These are phyloP conservation scores for Erythrobasidium yunnanense DNA, from an alignment of 768 basidiomycete species.

Conservation along the genomic window DNA sequence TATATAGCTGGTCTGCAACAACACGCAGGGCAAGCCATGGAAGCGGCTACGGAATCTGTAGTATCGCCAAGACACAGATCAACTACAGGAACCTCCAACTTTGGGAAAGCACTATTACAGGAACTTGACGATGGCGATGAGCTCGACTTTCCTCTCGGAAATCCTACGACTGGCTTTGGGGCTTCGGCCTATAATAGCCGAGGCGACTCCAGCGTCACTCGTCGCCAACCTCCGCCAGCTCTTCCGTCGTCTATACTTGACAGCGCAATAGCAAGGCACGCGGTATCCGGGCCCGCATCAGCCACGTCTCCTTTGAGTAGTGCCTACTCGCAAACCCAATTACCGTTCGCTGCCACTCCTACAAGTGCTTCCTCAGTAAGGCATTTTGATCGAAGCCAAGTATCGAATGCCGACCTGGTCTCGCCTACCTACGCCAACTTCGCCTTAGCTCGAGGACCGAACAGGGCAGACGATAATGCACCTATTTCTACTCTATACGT, in stretches of 20 bases:
- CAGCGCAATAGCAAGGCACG: background rate
- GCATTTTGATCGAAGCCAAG: too few species aligned
- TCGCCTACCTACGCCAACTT: conserved; percentile 12
- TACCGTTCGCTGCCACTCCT: too few species aligned
- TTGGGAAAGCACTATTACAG: conserved; percentile 14
- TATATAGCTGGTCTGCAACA: too few species aligned
- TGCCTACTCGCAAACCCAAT: too few species aligned
- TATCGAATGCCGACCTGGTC: too few species aligned
- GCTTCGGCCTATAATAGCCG: background rate
- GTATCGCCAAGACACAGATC: background rate
- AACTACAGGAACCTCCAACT: background rate
- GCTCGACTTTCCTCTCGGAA: background rate
- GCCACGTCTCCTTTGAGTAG: background rate
- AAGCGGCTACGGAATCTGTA: too few species aligned
- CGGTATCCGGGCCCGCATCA: background rate
- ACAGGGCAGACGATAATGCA: conserved; percentile 76
- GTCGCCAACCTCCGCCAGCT: conserved; percentile 11
- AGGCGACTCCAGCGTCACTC: background rate
- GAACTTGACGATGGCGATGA: conserved; percentile 12
- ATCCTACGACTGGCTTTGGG: conserved; percentile 4
- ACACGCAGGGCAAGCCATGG: too few species aligned
- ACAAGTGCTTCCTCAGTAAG: too few species aligned
- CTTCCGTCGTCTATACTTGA: background rate
- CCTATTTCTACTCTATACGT: conserved; percentile 99
- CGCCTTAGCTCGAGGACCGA: conserved; percentile 26